Conservation (phyloP, 2,329 filamentous ascomycete species). For the Paecilomyces variotii region DNA sequence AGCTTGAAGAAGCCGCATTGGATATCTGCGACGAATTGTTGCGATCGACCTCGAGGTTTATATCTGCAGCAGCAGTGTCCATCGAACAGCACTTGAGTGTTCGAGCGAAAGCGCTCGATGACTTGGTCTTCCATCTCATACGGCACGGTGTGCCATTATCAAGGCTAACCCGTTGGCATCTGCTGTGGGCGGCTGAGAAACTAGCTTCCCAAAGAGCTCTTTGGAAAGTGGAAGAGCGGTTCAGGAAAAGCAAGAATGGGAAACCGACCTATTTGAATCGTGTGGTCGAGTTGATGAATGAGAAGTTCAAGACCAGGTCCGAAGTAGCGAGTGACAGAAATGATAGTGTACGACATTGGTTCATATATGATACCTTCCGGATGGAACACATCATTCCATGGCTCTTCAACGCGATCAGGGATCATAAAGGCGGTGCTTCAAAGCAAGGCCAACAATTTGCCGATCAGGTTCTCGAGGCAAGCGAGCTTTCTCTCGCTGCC, state of each 20-base stretch:
- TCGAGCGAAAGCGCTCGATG: slow-evolving; percentile 64
- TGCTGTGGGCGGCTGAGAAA: slow-evolving; percentile 88
- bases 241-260: slow-evolving; percentile 50
- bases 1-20: slow-evolving; percentile 70
- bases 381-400: slow-evolving; percentile 71
- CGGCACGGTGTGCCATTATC: slow-evolving; percentile 57
- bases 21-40: slow-evolving; percentile 75
- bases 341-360: slow-evolving; percentile 78
- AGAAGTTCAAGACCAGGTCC: slow-evolving; percentile 64
- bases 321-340: slow-evolving; percentile 60
- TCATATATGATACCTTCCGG: slow-evolving; percentile 64
- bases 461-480: slow-evolving; percentile 56
- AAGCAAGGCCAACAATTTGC: slow-evolving; percentile 42
- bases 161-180: slow-evolving; percentile 62
- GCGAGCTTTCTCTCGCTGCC: slow-evolving; percentile 61
- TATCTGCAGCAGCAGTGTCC: slow-evolving; percentile 64
- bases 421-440: slow-evolving; percentile 56
- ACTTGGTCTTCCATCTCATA: slow-evolving; percentile 64
- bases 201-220: slow-evolving; percentile 69
- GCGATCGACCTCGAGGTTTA: slow-evolving; percentile 64
- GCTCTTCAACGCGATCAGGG: slow-evolving; percentile 68
- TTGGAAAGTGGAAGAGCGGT: slow-evolving; percentile 72
- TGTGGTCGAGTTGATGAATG: slow-evolving; percentile 67
- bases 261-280: slow-evolving; percentile 65
- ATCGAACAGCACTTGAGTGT: slow-evolving; percentile 72